Percentiles rank a stretch among this genome's conserved stretches.
phyloP scores from a whole-genome alignment of 805 yeast species.

The Candida hispaniensis region DNA sequence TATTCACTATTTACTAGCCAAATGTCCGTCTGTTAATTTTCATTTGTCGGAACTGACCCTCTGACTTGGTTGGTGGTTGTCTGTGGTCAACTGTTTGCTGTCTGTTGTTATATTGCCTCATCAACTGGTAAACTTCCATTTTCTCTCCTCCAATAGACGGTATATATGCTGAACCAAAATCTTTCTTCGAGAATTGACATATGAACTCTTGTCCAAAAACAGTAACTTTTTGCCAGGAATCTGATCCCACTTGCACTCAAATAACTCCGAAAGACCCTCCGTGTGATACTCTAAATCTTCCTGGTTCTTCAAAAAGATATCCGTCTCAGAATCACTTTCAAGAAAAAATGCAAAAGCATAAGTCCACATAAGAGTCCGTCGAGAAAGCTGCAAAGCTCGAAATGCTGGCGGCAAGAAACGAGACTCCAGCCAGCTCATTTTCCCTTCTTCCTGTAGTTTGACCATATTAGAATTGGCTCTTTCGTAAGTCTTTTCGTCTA shows the following conservation, averaged over 20 bases:
- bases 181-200: constrained; percentile 34
- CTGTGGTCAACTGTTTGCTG: too few relatives aligned
- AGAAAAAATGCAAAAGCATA: constrained; percentile 71
- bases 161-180: constrained; percentile 37
- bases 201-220: constrained; percentile 36
- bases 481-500: constrained; percentile 55
- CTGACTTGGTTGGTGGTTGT: too few relatives aligned
- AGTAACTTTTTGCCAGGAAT: constrained; percentile 32
- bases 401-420: constrained; percentile 73
- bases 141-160: constrained; percentile 33
- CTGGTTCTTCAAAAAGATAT: constrained; percentile 63
- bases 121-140: constrained; percentile 25
- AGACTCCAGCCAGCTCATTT: constrained; percentile 77
- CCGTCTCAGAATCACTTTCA: constrained; percentile 41
- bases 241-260: constrained; percentile 33
- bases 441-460: constrained; percentile 49
- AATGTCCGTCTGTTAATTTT: too few relatives aligned
- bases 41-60: too few relatives aligned
- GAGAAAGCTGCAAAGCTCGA: constrained; percentile 49
- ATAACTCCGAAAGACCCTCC: constrained; percentile 55
- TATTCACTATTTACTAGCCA: too few relatives aligned
- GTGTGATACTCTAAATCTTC: constrained; percentile 51
- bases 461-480: constrained; percentile 54
- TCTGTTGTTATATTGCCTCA: too few relatives aligned
- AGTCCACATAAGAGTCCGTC: constrained; percentile 82